Percentiles rank a stretch among this genome's conserved stretches.
phyloP scores from a whole-genome alignment of 208 protist genomes.

The Trypanosoma platydactyli region DNA sequence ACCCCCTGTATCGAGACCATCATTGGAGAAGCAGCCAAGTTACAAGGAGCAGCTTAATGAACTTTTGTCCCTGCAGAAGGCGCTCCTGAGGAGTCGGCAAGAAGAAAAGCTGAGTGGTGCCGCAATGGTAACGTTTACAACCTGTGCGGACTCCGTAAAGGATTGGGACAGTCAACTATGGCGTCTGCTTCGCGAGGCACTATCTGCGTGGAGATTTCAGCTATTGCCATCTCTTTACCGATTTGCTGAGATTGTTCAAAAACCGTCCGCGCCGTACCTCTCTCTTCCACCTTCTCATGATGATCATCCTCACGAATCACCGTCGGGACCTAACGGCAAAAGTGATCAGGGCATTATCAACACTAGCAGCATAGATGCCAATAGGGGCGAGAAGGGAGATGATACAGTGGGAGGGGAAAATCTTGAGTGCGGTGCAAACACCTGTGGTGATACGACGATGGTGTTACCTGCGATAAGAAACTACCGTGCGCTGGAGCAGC shows the following conservation, averaged over 20 bases:
- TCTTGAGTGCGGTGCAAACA: too few species aligned
- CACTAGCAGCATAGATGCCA: too few species aligned
- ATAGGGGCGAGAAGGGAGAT: too few species aligned
- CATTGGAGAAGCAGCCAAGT: background rate
- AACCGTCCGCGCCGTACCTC: background rate
- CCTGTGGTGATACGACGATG: background rate
- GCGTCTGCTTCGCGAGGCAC: conserved; percentile 1
- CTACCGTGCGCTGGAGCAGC: conserved; percentile 3
- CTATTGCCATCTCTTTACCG: conserved; percentile 8
- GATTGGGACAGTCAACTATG: conserved; percentile 2
- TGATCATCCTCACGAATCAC: too few species aligned
- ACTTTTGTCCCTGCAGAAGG: conserved; percentile 7
- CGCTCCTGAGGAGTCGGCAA: conserved; percentile 3
- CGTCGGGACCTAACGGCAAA: too few species aligned
- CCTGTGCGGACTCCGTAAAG: background rate
- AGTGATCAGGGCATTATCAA: too few species aligned
- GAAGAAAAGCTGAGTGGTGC: conserved; percentile 3
- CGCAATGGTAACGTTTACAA: conserved; percentile 4
- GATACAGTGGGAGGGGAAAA: too few species aligned
- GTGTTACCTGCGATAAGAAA: too few species aligned
- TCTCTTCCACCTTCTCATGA: background rate
- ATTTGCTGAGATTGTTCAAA: conserved; percentile 4
- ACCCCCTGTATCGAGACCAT: background rate
- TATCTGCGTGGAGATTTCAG: conserved; percentile 1
- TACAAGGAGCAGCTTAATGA: conserved; percentile 12